Evolutionary conservation across 345 rosid species (phyloP), one percentile per base, ranked within the genome.

Genomic region (Excoecaria agallocha): DNA sequence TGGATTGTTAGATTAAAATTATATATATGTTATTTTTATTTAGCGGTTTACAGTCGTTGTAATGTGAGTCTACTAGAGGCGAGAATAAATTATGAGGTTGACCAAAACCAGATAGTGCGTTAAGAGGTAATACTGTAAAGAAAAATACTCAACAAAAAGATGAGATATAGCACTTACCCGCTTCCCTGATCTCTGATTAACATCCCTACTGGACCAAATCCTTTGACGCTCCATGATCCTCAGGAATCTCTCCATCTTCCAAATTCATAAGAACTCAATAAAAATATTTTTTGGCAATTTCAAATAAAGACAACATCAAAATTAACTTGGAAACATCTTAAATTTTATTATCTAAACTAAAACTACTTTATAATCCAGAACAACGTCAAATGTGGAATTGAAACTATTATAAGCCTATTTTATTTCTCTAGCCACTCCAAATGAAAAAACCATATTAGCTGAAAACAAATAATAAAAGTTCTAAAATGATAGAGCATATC

Each of bases 201-300:
- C 79, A 74, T 92, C 92, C 70, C 92, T 89, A 81, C 88, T 83
- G 3, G 84, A 56, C 85, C 59, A n/a, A 78, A 51, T 85, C 89
- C 70, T 78, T 79, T 54, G 68, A 75, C 12, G 45, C 63, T 24
- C 57, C 87, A 35, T 74, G 82, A 70, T 77, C 90, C 78, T 84
- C 90, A 24, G 70, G 55, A 45, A 84, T 84, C 87, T 89, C 97
- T 60, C 88, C 94, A 72, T 92, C 97, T 74, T 87, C 89, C 73
- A 89, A 85, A 92, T 49, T 24, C 30, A 39, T 69, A 49, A 39
- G 19, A 67, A 41, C 16, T 69, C 60, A 52, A 69, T 19, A 8
- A 8, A 6, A n/a, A 4, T 25, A 49, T 10, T n/a, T 11, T 57
- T 17, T 22, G 17, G 65, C 35, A 62, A 5, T 13, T 52, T 16